Base-by-base conservation (phyloP, 2,329 filamentous ascomycete genomes). In the Aspergillus pseudoterreus region DNA sequence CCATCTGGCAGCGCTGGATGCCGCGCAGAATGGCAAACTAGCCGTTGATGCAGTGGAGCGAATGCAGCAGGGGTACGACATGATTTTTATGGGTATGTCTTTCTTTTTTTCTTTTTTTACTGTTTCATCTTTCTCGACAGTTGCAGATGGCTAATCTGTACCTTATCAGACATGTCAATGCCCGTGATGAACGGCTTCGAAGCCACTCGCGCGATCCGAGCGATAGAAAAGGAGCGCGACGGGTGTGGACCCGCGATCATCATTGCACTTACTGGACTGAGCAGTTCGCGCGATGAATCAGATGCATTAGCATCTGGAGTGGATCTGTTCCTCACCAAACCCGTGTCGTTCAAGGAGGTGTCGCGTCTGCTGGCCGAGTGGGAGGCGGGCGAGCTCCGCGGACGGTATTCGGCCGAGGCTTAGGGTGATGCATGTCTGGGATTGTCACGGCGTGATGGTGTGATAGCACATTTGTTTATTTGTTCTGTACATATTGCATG, bases 141-240 rank as follows among this genome's bases (percentile, higher is more conserved):
- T 22, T 5, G 22, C 6, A 6, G 5, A 22, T 22, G 6, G 22
- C 22, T 22, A 22, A 22, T 6, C 6, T 6, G 12, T 11, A 22
- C 32, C 21, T 50, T n/a, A 4, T 14, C 30, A 66, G 72, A 77
- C 45, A 75, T 77, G 33, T 72, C 70, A 2, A 78, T 78, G 74
- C 75, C 75, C 0, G 69, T 76, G 4, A 75, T 77, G 72, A 72
- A 76, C 55, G 75, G 75, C 1, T 75, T 77, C 44, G 71, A 75
- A 57, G 72, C 75, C 2, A 75, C 75, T 4, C 69, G 73, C 6
- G 68, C 70, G n/a, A 78, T 78, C 45, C 71, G 76, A 10, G 57
- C 66, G 8, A 59, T 71, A n/a, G 71, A 74, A 50, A 69, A 61
- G 50, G 70, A 73, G 33, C 56, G 60, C 5, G 63, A 65, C 39